Percentiles rank a stretch among this genome's conserved stretches.
These are phyloP conservation scores for Penicillium cataractarum DNA, from an alignment of 495 filamentous ascomycete genomes.

Conservation along the genomic window DNA sequence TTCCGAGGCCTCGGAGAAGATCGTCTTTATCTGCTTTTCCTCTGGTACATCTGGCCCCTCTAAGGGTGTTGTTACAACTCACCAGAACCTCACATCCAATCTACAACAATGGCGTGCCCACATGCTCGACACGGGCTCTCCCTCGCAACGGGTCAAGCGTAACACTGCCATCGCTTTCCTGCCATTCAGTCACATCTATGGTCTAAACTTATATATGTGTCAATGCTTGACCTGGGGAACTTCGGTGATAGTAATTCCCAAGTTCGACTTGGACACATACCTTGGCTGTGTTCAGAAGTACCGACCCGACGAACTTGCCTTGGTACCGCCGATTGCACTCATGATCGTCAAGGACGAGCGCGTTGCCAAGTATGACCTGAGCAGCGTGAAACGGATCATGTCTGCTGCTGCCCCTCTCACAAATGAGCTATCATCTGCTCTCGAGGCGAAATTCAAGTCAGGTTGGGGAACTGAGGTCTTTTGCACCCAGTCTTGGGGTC, in stretches of 20 bases:
- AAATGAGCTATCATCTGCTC: constrained; percentile 61
- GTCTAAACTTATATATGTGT: constrained; percentile 37
- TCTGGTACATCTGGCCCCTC: constrained; percentile 31
- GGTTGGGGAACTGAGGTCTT: constrained; percentile 55
- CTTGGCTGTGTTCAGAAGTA: constrained; percentile 27
- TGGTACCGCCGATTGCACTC: constrained; percentile 75
- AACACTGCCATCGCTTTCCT: constrained; percentile 73
- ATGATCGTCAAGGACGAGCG: constrained; percentile 70
- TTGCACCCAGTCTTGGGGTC: constrained; percentile 75
- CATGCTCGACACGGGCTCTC: constrained; percentile 17
- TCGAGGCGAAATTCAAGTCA: constrained; percentile 57
- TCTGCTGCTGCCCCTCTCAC: constrained; percentile 82
- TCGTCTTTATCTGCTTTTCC: constrained; percentile 28
- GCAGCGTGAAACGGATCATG: constrained; percentile 69
- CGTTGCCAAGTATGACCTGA: constrained; percentile 72
- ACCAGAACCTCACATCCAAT: constrained; percentile 76
- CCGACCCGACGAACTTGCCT: constrained; percentile 24
- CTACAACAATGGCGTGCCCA: constrained; percentile 35
- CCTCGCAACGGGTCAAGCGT: constrained; percentile 37
- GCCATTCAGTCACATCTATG: constrained; percentile 91
- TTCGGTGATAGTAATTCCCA: constrained; percentile 65
- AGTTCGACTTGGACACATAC: constrained; percentile 67
- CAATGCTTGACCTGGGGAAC: constrained; percentile 28
- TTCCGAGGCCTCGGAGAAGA: constrained; percentile 16
- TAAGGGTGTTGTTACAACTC: constrained; percentile 65